phyloP scores from a whole-genome alignment of 495 filamentous ascomycete species.

The Haplographium delicatum region DNA sequence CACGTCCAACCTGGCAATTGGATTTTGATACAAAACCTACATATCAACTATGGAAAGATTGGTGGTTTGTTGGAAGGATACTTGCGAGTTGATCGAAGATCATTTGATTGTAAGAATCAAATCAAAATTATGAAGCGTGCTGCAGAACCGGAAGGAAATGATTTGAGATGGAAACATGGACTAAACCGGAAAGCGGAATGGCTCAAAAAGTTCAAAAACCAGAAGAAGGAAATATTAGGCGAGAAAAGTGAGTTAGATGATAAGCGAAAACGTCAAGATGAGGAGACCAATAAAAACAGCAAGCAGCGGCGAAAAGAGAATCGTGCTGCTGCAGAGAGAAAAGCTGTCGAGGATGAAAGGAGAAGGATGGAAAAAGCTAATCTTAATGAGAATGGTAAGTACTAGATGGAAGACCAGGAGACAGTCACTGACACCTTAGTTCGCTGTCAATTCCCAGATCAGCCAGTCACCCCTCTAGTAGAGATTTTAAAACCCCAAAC shows the following conservation, averaged over 20 bases:
- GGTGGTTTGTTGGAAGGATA: conserved; percentile 61
- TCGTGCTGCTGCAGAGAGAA: conserved; percentile 23
- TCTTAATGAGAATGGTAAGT: conserved; percentile 30
- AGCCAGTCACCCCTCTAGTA: conserved; percentile 36
- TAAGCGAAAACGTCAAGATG: conserved; percentile 24
- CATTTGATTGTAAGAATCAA: too few species aligned
- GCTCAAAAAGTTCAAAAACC: conserved; percentile 44
- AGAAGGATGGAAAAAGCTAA: conserved; percentile 27
- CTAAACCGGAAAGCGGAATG: conserved; percentile 59
- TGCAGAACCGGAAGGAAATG: conserved; percentile 25
- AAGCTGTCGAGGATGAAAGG: conserved; percentile 27
- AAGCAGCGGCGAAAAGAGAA: conserved; percentile 23
- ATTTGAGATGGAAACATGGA: conserved; percentile 55
- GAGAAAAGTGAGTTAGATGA: background rate
- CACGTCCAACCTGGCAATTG: conserved; percentile 54
- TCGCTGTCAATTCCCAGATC: conserved; percentile 38
- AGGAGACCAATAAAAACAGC: conserved; percentile 27
- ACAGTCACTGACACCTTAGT: conserved; percentile 25
- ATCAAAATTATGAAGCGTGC: conserved; percentile 41
- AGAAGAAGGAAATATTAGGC: conserved; percentile 29
- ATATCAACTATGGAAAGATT: conserved; percentile 52
- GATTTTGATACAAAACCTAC: conserved; percentile 66
- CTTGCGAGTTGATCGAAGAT: conserved; percentile 53
- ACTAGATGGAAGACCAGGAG: background rate
- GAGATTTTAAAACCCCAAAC: conserved; percentile 45